Base-by-base conservation (phyloP, 306 rosid genomes). In the Prosopis cineraria region DNA sequence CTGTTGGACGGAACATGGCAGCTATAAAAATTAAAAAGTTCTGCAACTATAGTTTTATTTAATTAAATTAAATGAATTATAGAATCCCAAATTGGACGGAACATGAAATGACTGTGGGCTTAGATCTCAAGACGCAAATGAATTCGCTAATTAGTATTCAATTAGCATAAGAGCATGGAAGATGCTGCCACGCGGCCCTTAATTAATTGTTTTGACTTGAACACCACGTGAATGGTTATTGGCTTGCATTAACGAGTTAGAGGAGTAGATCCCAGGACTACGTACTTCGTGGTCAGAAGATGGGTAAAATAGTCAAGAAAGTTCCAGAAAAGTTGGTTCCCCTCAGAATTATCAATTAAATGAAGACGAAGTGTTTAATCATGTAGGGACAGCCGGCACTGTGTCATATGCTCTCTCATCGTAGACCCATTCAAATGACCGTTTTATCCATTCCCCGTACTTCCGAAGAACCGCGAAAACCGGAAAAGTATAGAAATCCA, bases 301-400 rank as follows among this genome's bases (percentile, higher is more conserved):
- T 48, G 75, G 79, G 65, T 37, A 77, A 50, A 25, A 33, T 19
- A 31, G 81, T 72, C 71, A 53, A 73, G 36, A 64, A 27, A 7
- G 66, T 71, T 41, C 33, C 11, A 47, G 14, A 64, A 31, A 22
- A 11, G 7, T 30, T 24, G n/a, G 10, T 73, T 53, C 68, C 1
- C 44, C 30, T 30, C n/a, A 44, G 4, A n/a, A n/a, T 10, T n/a
- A n/a, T n/a, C n/a, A n/a, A n/a, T n/a, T 25, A 79, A 20, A 59
- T 45, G 45, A 44, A 34, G 64, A 50, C 33, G 40, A 67, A 39
- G 62, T 19, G 37, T 29, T 11, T 40, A 56, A 74, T 74, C 20
- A 58, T 25, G 50, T 47, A 2, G n/a, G 37, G 55, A 31, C 33
- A 69, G 20, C 56, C 50, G 30, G n/a, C 19, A 8, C 29, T 72